Conservation (phyloP, 179 eudicot genomes). For the Silene coronaria region DNA sequence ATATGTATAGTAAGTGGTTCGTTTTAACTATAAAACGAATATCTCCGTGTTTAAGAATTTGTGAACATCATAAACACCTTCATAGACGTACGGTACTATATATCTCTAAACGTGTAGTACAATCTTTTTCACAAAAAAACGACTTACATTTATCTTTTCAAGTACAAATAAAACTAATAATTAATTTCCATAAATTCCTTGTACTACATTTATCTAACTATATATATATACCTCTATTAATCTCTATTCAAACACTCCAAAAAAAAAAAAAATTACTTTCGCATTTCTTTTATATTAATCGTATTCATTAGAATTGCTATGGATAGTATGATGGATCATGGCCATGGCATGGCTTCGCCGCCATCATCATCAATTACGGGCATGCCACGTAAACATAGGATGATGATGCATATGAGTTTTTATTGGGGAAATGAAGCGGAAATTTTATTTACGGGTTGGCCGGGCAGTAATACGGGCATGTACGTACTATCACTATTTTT, state of each 20-base stretch:
- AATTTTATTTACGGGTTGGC: constrained; percentile 39
- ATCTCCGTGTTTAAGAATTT: too few relatives aligned
- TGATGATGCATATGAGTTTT: constrained; percentile 64
- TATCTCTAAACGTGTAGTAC: not conserved
- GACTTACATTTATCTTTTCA: too few relatives aligned
- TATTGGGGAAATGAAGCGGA: constrained; percentile 51
- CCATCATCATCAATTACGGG: constrained; percentile 4
- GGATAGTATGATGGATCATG: constrained; percentile 7
- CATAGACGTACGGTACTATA: not conserved
- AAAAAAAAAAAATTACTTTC: not conserved
- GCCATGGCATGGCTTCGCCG: constrained; percentile 2
- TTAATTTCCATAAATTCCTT: not conserved
- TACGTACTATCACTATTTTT: constrained; percentile 34
- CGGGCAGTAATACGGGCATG: constrained; percentile 34
- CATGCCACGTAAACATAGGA: constrained; percentile 27
- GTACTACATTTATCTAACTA: not conserved
- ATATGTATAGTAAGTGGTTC: too few relatives aligned
- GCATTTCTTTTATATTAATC: not conserved
- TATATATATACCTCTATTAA: too few relatives aligned
- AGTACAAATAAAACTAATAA: too few relatives aligned
- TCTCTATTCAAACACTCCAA: not conserved
- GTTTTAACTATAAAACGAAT: too few relatives aligned
- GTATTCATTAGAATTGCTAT: too few relatives aligned
- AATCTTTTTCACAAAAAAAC: not conserved
- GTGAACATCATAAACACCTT: not conserved